These are phyloP conservation scores for Brassica napus DNA, from an alignment of 345 rosid species.

Conservation along the genomic window DNA sequence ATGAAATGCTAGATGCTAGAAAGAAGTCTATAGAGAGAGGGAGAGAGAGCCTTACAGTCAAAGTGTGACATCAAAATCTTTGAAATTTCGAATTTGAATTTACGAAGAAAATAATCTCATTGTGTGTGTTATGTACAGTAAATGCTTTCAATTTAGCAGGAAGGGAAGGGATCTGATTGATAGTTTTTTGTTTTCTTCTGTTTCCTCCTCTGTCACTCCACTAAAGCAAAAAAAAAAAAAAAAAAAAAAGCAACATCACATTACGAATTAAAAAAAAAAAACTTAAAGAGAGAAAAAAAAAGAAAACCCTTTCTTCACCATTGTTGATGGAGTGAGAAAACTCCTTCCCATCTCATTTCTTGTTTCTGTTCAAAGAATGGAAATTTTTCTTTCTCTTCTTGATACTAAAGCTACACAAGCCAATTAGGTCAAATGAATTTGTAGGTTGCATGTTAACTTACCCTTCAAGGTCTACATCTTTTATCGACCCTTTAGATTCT, in stretches of 20 bases:
- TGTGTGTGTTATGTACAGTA: constrained; percentile 33
- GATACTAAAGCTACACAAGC: constrained; percentile 24
- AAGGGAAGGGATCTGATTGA: constrained; percentile 29
- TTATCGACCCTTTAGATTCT: constrained; percentile 25
- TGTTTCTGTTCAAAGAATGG: constrained; percentile 15
- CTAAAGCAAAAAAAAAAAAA: constrained; percentile 41
- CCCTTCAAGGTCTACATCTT: constrained; percentile 32
- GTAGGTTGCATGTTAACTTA: constrained; percentile 41
- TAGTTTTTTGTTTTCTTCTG: constrained; percentile 37
- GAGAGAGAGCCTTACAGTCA: constrained; percentile 24
- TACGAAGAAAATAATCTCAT: constrained; percentile 1
- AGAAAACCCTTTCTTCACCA: constrained; percentile 25
- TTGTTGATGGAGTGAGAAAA: constrained; percentile 28
- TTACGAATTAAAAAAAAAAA: background rate
- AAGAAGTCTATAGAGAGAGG: constrained; percentile 18
- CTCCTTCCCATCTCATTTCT: background rate
- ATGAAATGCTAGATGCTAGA: constrained; percentile 29
- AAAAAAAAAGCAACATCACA: constrained; percentile 35
- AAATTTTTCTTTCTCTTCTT: background rate
- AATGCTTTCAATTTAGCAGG: constrained; percentile 27
- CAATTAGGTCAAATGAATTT: constrained; percentile 23
- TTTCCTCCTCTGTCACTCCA: constrained; percentile 25
- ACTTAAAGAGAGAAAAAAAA: constrained; percentile 3
- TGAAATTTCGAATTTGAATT: constrained; percentile 24
- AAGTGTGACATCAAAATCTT: constrained; percentile 23